phyloP scores from a whole-genome alignment of 306 rosid species.

The Elaeagnus macrophylla region DNA sequence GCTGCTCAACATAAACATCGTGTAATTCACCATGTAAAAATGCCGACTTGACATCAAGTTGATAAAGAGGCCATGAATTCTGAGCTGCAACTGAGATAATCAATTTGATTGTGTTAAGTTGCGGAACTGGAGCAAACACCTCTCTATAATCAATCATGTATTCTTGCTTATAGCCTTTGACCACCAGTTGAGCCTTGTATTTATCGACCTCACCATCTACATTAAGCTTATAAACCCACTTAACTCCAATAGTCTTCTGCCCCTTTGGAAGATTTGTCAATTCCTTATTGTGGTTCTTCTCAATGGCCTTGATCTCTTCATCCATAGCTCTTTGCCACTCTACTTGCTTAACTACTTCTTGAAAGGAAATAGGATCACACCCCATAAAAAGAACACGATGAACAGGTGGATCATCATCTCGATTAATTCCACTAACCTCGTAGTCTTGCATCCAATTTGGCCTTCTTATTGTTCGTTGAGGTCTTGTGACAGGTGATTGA shows the following conservation, averaged over 20 bases:
- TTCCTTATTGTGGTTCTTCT: not conserved
- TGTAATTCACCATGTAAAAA: not conserved
- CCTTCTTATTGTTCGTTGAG: not conserved
- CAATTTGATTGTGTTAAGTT: not conserved
- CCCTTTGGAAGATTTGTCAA: not conserved
- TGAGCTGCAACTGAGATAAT: not conserved
- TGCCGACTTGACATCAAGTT: not conserved
- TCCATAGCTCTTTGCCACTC: conserved; percentile 3
- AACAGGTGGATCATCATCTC: not conserved
- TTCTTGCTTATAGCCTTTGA: not conserved
- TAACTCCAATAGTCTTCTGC: not conserved
- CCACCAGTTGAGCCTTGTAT: not conserved
- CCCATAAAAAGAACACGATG: not conserved
- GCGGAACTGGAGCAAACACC: not conserved
- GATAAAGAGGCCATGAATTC: not conserved
- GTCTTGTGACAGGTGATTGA: too few species aligned
- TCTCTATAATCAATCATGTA: not conserved
- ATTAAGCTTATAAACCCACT: not conserved
- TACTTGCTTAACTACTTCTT: too few species aligned
- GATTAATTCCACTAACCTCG: not conserved
- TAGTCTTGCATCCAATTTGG: not conserved
- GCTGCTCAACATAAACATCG: not conserved
- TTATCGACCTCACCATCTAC: not conserved
- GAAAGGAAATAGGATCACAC: not conserved
- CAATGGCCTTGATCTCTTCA: not conserved